These are phyloP conservation scores for Malus hybrid DNA, from an alignment of 331 rosid genomes.

Conservation along the genomic window DNA sequence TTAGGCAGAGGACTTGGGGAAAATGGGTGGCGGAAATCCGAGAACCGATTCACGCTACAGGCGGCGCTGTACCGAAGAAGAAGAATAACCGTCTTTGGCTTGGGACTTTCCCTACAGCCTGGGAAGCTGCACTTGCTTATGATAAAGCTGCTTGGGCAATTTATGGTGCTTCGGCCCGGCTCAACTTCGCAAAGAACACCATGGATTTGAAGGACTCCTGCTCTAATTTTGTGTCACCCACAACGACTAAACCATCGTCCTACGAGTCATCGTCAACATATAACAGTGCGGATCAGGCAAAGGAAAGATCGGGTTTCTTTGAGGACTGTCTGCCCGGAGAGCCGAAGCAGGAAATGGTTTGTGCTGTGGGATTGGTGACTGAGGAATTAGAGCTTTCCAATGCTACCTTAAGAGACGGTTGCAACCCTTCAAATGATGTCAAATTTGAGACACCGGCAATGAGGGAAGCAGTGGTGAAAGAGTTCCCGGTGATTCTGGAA, in stretches of 20 bases:
- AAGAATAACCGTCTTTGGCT: slow-evolving; percentile 71
- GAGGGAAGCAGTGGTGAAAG: neutral
- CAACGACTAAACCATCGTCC: neutral
- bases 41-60: slow-evolving; percentile 34
- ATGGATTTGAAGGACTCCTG: neutral
- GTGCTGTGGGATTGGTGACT: neutral
- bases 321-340: neutral
- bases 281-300: neutral
- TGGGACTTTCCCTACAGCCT: slow-evolving; percentile 78
- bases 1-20: slow-evolving; percentile 91
- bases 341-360: slow-evolving; percentile 8
- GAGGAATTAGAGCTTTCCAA: neutral
- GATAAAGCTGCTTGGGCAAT: slow-evolving; percentile 77
- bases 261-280: neutral
- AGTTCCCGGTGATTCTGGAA: neutral
- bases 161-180: slow-evolving; percentile 64
- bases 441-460: neutral
- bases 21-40: slow-evolving; percentile 96
- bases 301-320: neutral
- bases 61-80: slow-evolving; percentile 10
- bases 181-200: slow-evolving; percentile 43
- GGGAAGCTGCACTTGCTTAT: slow-evolving; percentile 74
- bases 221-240: slow-evolving; percentile 8
- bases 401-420: neutral
- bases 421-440: slow-evolving; percentile 3